Evolutionary conservation across 306 rosid species (phyloP).

Genomic region (Castanospermum australe): DNA sequence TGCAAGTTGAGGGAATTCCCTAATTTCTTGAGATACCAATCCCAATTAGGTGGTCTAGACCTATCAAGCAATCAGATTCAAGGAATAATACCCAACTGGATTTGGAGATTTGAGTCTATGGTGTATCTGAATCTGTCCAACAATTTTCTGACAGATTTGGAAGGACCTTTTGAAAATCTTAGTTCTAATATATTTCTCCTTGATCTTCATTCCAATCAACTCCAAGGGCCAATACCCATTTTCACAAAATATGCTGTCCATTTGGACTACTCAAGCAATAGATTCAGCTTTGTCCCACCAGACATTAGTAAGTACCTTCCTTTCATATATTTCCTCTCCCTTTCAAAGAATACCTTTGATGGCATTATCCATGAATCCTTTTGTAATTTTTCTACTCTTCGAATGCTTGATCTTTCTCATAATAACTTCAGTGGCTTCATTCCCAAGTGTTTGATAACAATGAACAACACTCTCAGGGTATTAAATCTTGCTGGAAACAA

Average conservation of each 20-base stretch:
- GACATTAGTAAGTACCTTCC: neutral
- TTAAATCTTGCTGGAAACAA: conserved; percentile 28
- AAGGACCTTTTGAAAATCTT: conserved; percentile 16
- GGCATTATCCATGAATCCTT: conserved; percentile 16
- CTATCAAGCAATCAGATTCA: conserved; percentile 43
- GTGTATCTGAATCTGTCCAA: conserved; percentile 42
- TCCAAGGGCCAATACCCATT: conserved; percentile 27
- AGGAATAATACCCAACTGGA: conserved; percentile 56
- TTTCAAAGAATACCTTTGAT: conserved; percentile 14
- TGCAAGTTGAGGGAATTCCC: conserved; percentile 41
- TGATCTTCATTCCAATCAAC: conserved; percentile 53
- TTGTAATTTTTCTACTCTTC: conserved; percentile 1
- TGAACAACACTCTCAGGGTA: neutral
- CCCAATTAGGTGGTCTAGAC: conserved; percentile 21
- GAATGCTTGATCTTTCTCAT: conserved; percentile 39
- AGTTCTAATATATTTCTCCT: neutral
- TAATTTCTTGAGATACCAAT: conserved; percentile 31
- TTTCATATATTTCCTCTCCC: neutral
- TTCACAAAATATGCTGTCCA: neutral
- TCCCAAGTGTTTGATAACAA: conserved; percentile 27
- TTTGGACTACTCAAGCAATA: conserved; percentile 41
- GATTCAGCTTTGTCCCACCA: conserved; percentile 26
- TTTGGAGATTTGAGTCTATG: conserved; percentile 39
- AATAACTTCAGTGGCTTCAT: conserved; percentile 23
- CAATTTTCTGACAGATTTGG: conserved; percentile 33